Base-by-base conservation (phyloP, 2,329 filamentous ascomycete species). In the Aureobasidium leucospermi region DNA sequence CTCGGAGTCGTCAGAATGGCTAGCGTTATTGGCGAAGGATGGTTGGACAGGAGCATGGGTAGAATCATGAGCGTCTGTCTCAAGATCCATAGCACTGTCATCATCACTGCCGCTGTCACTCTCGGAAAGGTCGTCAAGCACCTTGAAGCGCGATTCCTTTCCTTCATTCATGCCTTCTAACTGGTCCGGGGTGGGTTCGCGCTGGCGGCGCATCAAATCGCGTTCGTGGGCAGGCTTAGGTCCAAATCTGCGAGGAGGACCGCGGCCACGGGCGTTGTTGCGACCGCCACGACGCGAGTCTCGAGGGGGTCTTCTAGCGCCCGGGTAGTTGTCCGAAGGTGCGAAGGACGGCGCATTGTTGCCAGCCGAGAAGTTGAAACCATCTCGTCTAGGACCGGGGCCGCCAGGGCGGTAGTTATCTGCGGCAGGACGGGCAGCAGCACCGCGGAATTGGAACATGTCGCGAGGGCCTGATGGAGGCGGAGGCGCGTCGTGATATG, bases 101-200 rank as follows among this genome's bases (percentile, higher is more conserved):
- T 69, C 72, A 13, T 63, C 61, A 9, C 71, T 70, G 41, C 65
- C 67, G 7, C 11, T 11, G 49, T 73, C 71, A 52, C 71, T 71
- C 36, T 73, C 72, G n/a, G 73, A 74, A 16, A 71, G 72, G 43
- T 76, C 60, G 38, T 78, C 73, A 31, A 71, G 62, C 36, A 71
- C 65, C 48, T 69, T 69, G 64, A 79, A 80, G 34, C 73, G 72
- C 46, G 71, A 68, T 13, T 71, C 66, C 8, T 46, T 16, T 23
- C 71, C 71, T 15, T 74, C 68, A 13, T 69, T 69, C 67, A 79
- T 76, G 60, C 77, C 77, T 34, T 72, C 65, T 47, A 76, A 66
- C 56, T 73, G 76, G 66, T 80, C 78, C 3, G 76, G 74, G 32
- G 71, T 76, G 29, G 70, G 69, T 23, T 72, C 72, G 48, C 75